Conservation (phyloP, 1,284 basidiomycete species). For the Rhodotorula sp. region DNA sequence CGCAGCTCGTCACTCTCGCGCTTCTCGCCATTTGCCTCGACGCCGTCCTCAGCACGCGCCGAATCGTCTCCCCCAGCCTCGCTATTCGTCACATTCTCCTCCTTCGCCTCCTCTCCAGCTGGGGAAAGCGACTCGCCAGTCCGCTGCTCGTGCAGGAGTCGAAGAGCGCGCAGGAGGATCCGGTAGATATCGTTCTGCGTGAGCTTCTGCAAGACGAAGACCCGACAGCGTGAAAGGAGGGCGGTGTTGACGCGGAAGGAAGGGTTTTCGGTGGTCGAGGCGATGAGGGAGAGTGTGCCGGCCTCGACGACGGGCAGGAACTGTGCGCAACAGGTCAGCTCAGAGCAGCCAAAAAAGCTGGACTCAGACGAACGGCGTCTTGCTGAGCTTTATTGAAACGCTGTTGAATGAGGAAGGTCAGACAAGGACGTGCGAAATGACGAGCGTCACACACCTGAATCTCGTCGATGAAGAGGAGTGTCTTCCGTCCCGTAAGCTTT, state of each 20-base stretch:
- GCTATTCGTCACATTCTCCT: conserved; percentile 39
- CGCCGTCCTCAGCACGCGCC: no score
- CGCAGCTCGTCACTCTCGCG: no score
- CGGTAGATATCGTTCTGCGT: conserved; percentile 60
- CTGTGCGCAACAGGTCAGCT: conserved; percentile 45
- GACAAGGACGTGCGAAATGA: background rate
- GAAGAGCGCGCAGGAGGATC: conserved; percentile 59
- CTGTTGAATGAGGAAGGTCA: conserved; percentile 47
- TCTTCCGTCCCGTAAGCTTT: conserved; percentile 66
- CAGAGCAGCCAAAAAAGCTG: background rate
- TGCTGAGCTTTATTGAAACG: conserved; percentile 32
- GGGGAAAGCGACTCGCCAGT: background rate
- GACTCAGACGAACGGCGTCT: conserved; percentile 8
- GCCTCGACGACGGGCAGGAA: conserved; percentile 78
- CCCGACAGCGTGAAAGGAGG: conserved; percentile 52
- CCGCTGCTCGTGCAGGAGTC: conserved; percentile 42
- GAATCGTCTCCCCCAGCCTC: conserved; percentile 17
- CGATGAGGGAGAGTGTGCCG: conserved; percentile 71
- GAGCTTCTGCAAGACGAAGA: conserved; percentile 62
- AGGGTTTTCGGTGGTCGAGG: conserved; percentile 89
- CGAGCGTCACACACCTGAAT: conserved; percentile 54
- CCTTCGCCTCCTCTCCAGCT: background rate
- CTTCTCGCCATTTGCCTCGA: no score
- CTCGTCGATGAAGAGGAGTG: conserved; percentile 78
- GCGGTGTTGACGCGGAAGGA: conserved; percentile 61